Evolutionary conservation across 371 early-diverging fungal species (phyloP), one percentile per base, ranked within the genome.

Genomic region (Mortierella sp.): DNA sequence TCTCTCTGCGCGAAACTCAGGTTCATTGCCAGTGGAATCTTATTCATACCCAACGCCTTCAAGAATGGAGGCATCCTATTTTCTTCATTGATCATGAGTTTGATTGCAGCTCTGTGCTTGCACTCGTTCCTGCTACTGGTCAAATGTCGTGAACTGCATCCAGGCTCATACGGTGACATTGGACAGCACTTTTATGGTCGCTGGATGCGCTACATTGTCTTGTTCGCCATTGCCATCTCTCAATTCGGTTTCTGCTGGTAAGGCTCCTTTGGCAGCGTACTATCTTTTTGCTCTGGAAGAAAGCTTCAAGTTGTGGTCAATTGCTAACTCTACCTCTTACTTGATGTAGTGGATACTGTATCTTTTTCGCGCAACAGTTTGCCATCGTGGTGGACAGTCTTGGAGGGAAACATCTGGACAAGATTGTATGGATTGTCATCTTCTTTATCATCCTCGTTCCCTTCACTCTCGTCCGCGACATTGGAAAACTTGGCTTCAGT

Each of bases 141-240:
- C 47, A 86, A 92, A 19, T 91, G 91, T 65, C 88, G 92, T 45
- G 69, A 83, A 37, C 61, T 81, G 49, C 67, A 88, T 9, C 79
- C 86, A 9, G 95, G 95, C 17, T 93, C 93, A 47, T 97, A 93
- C 83, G 96, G 96, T 63, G 97, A 97, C 73, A 91, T 96, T 74
- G 98, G 95, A 2, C 85, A 87, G 40, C 80, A 84, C 12, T 79
- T 95, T 49, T 95, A 92, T 67, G 98, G 98, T 0, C 83, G 82
- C 13, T 85, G 85, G 80, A 89, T 95, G 90, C 82, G 95, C 54
- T 80, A 82, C 25, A 67, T 93, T 19, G 93, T 97, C 12, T 77
- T 93, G 5, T 85, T 83, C 47, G 93, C 94, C 3, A 93, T 97
- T 63, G 92, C 93, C 41, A 79, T 97, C 29, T 91, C 94, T 13